Base-by-base conservation (phyloP, 2,329 filamentous ascomycete species). In the Lasiodiplodia theobromae region DNA sequence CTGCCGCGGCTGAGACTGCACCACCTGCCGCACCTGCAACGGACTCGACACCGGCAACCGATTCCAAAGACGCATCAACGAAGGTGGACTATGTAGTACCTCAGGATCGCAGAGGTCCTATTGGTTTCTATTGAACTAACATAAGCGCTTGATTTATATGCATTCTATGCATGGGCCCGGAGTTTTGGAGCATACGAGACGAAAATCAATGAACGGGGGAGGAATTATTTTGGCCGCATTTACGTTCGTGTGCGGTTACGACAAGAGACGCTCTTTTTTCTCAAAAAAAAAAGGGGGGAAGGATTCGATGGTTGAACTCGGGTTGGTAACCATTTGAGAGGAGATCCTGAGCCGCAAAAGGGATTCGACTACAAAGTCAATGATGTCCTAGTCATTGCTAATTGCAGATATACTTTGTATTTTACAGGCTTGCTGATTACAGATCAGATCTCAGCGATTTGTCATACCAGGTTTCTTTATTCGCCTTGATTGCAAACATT, bases 1-100 rank as follows among this genome's bases (percentile, higher is more conserved):
- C 74, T 10, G 49, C 44, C 3, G 53, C 54, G 2, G 23, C n/a
- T 21, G 65, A 67, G 25, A 49, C 47, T 8, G 25, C 28, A 38
- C 28, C n/a, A 4, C n/a, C 60, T 38, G 31, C 47, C 51, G 23
- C 47, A 11, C 21, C 60, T 8, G 7, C 60, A 25, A 11, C 1
- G 11, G 44, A 47, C 11, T 64, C 47, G 1, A 38, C 60, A 6
- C 47, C 47, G 5, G 60, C 11, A 25, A 52, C 37, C 28, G 47
- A 64, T 25, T 52, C 60, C n/a, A 52, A 64, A 16, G 60, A 64
- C 7, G 21, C 28, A 25, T 25, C 21, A 31, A 8, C 47, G n/a
- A 64, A 34, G 2, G 6, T 64, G 31, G 60, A 52, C 44, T 31
- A 64, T n/a, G 60, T 52, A 23, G 60, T 64, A 18, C 47, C 60